Evolutionary conservation across 2,329 filamentous ascomycete species (phyloP).

Genomic region (Endoconidiophora laricicola): DNA sequence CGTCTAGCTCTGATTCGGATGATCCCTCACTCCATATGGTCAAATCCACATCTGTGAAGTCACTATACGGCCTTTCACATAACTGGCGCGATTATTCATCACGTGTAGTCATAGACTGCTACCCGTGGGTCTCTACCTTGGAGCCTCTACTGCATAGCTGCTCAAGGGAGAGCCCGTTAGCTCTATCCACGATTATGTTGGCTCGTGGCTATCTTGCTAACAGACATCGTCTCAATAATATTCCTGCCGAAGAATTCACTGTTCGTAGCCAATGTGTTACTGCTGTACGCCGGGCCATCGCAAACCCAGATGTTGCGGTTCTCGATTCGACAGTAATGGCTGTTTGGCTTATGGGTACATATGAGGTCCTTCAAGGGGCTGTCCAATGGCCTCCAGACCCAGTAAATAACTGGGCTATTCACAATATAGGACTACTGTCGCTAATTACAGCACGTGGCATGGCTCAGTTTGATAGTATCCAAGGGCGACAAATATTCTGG

Average conservation of each 20-base stretch:
- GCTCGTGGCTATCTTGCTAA: slow-evolving; percentile 11
- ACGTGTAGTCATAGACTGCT: slow-evolving; percentile 11
- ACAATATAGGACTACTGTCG: slow-evolving; percentile 7
- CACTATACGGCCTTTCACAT: slow-evolving; percentile 2
- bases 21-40: neutral
- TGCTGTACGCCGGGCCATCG: slow-evolving; percentile 6
- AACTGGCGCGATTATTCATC: slow-evolving; percentile 8
- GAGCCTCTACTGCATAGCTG: slow-evolving; percentile 11
- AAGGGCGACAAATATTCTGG: slow-evolving; percentile 11
- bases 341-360: slow-evolving; percentile 11
- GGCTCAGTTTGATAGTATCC: slow-evolving; percentile 6
- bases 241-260: neutral
- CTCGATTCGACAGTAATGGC: slow-evolving; percentile 10
- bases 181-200: slow-evolving; percentile 10
- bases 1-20: neutral
- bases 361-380: slow-evolving; percentile 10
- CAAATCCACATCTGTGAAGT: neutral
- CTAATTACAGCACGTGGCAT: slow-evolving; percentile 8
- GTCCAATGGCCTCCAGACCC: slow-evolving; percentile 8
- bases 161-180: slow-evolving; percentile 6
- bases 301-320: neutral
- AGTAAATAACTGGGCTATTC: slow-evolving; percentile 6
- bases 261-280: slow-evolving; percentile 7
- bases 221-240: neutral
- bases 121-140: slow-evolving; percentile 11